These are phyloP conservation scores for Magnaporthiopsis incrustans DNA, from an alignment of 2,329 filamentous ascomycete genomes.

Conservation along the genomic window DNA sequence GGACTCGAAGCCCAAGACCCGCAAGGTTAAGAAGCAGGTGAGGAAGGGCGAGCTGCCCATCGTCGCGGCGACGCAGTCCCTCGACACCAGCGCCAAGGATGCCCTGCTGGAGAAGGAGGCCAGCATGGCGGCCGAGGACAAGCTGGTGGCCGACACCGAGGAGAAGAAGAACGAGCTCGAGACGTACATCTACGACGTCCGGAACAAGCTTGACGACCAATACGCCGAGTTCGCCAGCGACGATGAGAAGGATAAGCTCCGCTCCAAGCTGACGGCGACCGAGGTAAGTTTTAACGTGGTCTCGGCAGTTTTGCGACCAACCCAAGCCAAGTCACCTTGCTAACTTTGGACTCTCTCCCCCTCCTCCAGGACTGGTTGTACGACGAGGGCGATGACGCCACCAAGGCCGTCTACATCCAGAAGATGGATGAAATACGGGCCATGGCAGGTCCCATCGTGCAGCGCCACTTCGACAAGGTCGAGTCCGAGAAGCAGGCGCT, in stretches of 20 bases:
- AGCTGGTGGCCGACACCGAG: slow-evolving; percentile 94
- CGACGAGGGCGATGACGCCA: slow-evolving; percentile 89
- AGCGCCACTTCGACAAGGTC: slow-evolving; percentile 91
- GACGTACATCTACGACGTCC: slow-evolving; percentile 92
- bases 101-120: slow-evolving; percentile 73
- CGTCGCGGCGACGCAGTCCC: slow-evolving; percentile 69
- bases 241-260: slow-evolving; percentile 80
- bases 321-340: neutral
- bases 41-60: slow-evolving; percentile 94
- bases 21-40: slow-evolving; percentile 99
- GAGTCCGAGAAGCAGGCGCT: slow-evolving; percentile 76
- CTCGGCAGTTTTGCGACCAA: neutral
- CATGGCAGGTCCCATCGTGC: slow-evolving; percentile 82
- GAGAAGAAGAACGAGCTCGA: slow-evolving; percentile 99
- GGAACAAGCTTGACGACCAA: slow-evolving; percentile 88
- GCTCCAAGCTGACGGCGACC: slow-evolving; percentile 69
- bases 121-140: slow-evolving; percentile 94
- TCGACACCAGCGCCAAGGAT: slow-evolving; percentile 62
- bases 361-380: slow-evolving; percentile 93
- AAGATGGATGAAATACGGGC: slow-evolving; percentile 95
- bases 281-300: slow-evolving; percentile 58
- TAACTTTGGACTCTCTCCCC: neutral
- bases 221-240: slow-evolving; percentile 85
- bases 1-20: slow-evolving; percentile 61
- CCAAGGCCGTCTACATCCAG: slow-evolving; percentile 85